These are phyloP conservation scores for Acaromyces ingoldii DNA, from an alignment of 1,284 basidiomycete genomes.

Conservation along the genomic window DNA sequence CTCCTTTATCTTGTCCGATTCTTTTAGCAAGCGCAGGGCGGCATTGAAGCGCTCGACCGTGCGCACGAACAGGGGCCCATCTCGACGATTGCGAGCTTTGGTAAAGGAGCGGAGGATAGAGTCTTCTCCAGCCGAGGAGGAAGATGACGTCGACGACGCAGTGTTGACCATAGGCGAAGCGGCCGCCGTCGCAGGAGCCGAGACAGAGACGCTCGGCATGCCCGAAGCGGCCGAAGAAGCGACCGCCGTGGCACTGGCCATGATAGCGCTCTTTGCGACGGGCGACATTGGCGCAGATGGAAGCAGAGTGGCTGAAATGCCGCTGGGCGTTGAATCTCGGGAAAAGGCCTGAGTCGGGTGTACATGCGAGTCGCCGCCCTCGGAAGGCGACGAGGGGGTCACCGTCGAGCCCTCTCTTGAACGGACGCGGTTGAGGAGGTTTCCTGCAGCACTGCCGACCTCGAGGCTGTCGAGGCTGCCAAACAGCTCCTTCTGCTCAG, in stretches of 20 bases:
- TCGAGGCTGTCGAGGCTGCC: conserved; percentile 41
- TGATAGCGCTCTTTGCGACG: neutral
- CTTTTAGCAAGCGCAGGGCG: conserved; percentile 43
- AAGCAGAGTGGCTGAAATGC: neutral
- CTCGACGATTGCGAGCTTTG: conserved; percentile 56
- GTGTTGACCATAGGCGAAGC: neutral
- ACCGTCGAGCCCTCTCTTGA: neutral
- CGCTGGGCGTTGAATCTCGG: neutral
- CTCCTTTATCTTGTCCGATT: neutral
- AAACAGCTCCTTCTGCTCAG: conserved; percentile 24
- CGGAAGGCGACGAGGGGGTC: neutral
- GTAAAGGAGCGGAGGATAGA: conserved; percentile 56
- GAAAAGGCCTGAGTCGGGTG: no score
- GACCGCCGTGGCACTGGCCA: neutral
- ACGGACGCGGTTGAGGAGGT: neutral
- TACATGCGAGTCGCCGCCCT: neutral
- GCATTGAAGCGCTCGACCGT: conserved; percentile 57
- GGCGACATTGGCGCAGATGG: neutral
- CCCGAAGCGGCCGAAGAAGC: neutral
- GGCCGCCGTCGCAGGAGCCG: neutral
- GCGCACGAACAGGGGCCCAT: conserved; percentile 55
- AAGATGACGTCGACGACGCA: conserved; percentile 8
- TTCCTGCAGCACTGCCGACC: conserved; percentile 17
- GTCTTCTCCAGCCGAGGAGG: conserved; percentile 22
- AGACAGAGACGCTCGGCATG: neutral